Evolutionary conservation across 495 filamentous ascomycete species (phyloP), one percentile per base, ranked within the genome.

Genomic region (Viridothelium virens): DNA sequence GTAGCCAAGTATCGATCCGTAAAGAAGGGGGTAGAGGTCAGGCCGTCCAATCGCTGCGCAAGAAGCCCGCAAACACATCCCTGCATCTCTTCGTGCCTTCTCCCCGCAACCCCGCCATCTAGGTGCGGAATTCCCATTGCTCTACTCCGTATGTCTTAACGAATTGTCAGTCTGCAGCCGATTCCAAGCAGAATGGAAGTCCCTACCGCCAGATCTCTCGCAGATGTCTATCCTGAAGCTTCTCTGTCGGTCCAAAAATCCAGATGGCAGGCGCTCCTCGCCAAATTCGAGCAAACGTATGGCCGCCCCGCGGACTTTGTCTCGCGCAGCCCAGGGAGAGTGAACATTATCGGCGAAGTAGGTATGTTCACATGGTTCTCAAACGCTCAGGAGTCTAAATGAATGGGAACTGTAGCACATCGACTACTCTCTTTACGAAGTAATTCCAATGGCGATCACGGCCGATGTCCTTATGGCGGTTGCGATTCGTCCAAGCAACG

Each of bases 371-470:
- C 6, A 36, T 5, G 6, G 53, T 5, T 2, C 18, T n/a, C 7
- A 36, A 33, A 59, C 7, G 53, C 2, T 10, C 10, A 2, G 7
- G 11, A 59, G 4, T 5, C 53, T 59, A 14, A 59, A 5, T 59
- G 5, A 36, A 59, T 34, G 25, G 10, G 11, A 5, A 4, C 36
- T 63, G 10, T 63, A 76, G 81, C 94, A 98, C 79, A 97, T 98
- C 73, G 94, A 98, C 81, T 98, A 98, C 77, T 95, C 91, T 25
- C 85, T 97, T 44, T 98, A 97, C 80, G 86, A 93, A 73, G 93
- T 97, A 61, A 81, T 98, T 18, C 94, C 94, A 63, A 97, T 96
- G 84, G 94, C 92, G 64, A 89, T 97, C 69, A 91, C 87, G 18
- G 89, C 91, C 61, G 94, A 98, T 75, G 86, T 92, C 64, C 83